Evolutionary conservation across 345 rosid species (phyloP), one percentile per base, ranked within the genome.

Genomic region (Turnera subulata): DNA sequence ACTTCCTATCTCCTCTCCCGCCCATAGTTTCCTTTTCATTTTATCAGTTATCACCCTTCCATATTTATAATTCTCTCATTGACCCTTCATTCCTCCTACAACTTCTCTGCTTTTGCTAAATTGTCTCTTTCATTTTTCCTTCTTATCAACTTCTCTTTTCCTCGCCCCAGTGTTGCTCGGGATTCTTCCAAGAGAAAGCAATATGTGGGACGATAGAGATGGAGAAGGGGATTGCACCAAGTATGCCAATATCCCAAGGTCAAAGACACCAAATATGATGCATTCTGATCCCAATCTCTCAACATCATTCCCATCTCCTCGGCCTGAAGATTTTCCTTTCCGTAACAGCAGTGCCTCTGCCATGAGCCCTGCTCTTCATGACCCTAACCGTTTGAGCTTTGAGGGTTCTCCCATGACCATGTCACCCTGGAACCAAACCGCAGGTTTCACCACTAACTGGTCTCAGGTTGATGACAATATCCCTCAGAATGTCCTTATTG

Each of bases 341-440:
- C 88, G 97, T 2, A 78, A 78, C 59, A 92, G 98, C 78, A 86
- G 93, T 59, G 90, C 84, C 14, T 91, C 98, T 4, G 66, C 73
- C 0, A 55, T 17, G 15, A 71, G 88, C 50, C 78, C 85, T 1
- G 78, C 66, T 1, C 65, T 55, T 67, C 78, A 52, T 33, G 87
- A 89, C 51, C 58, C 76, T 2, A 68, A 21, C 58, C 67, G 95
- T 62, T 59, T 85, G 78, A 92, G 98, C 71, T 76, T 87, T 29
- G 96, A 89, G 62, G 91, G 95, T 13, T 92, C 97, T 17, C 98
- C 98, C 2, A 76, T 89, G 86, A 84, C 71, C 70, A 89, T 92
- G 98, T 92, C 98, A 4, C 97, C 97, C 0, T 92, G 97, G 97
- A 92, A 89, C 81, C 92, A 86, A 58, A 79, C 84, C 1, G 54